Percentiles rank a stretch among this genome's conserved stretches.
phyloP scores from a whole-genome alignment of 192 early-diverging fungal genomes.

The Funneliformis geosporum region DNA sequence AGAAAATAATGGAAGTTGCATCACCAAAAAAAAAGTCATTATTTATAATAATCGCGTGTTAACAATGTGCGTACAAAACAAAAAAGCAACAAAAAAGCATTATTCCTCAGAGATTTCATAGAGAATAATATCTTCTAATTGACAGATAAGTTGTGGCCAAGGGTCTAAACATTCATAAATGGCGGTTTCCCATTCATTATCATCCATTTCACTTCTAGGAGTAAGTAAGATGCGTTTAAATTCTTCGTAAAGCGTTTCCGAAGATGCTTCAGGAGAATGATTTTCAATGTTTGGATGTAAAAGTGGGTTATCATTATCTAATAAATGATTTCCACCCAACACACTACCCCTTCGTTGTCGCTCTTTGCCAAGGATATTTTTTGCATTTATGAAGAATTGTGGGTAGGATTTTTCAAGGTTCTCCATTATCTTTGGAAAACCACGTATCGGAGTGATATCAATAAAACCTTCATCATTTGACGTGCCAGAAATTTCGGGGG shows the following conservation, averaged over 20 bases:
- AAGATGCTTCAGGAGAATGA: background rate
- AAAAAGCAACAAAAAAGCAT: too few relatives aligned
- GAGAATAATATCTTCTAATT: conserved; percentile 46
- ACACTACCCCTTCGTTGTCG: background rate
- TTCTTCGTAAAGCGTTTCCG: conserved; percentile 16
- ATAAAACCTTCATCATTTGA: conserved; percentile 18
- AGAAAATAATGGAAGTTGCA: too few relatives aligned
- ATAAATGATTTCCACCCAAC: background rate
- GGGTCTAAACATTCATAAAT: conserved; percentile 34
- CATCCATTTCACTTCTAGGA: conserved; percentile 25
- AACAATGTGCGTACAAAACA: too few relatives aligned
- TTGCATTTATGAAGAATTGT: conserved; percentile 46
- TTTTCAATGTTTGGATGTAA: background rate
- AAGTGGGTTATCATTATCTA: background rate
- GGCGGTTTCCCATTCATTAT: conserved; percentile 40
- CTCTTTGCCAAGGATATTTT: conserved; percentile 13
- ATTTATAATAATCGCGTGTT: too few relatives aligned
- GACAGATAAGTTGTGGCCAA: conserved; percentile 35
- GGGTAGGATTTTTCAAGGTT: conserved; percentile 31
- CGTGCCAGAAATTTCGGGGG: background rate
- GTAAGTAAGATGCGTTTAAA: conserved; percentile 32
- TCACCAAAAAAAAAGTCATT: too few relatives aligned
- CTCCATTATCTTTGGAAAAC: conserved; percentile 31
- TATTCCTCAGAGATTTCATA: conserved; percentile 32
- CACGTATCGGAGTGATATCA: conserved; percentile 36